phyloP scores from a whole-genome alignment of 2,329 filamentous ascomycete genomes.

The Cytospora leucostoma region DNA sequence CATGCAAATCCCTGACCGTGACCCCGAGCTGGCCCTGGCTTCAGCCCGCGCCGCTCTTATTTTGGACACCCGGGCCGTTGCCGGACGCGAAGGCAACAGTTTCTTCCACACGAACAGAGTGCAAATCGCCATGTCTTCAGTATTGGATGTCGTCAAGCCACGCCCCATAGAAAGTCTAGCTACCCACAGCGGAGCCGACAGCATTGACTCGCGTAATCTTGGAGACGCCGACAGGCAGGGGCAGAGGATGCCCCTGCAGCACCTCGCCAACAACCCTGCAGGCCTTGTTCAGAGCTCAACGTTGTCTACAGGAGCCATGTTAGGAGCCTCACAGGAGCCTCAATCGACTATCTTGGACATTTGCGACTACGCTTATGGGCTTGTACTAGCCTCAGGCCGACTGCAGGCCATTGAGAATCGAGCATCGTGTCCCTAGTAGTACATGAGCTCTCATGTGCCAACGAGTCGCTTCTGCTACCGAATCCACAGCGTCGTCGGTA shows the following conservation, averaged over 20 bases:
- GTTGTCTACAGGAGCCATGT: not conserved
- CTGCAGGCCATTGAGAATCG: not conserved
- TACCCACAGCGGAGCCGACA: conserved; percentile 28
- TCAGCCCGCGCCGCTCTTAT: conserved; percentile 29
- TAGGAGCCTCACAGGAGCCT: not conserved
- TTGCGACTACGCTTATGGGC: not conserved
- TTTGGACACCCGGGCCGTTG: conserved; percentile 4
- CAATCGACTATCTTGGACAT: not conserved
- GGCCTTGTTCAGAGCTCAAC: conserved; percentile 1
- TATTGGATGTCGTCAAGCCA: conserved; percentile 10
- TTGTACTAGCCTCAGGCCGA: not conserved
- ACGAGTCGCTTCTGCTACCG: not conserved
- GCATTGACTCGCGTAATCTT: conserved; percentile 46
- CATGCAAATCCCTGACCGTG: conserved; percentile 43
- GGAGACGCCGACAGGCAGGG: conserved; percentile 34
- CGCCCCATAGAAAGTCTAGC: conserved; percentile 13
- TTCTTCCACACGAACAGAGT: not conserved
- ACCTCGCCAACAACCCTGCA: conserved; percentile 18
- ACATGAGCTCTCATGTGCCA: not conserved
- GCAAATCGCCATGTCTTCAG: not conserved
- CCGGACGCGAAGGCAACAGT: not conserved
- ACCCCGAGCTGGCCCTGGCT: conserved; percentile 29
- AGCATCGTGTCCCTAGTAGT: not conserved
- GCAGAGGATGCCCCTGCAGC: conserved; percentile 21
- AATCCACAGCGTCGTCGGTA: not conserved